Percentiles rank a stretch among this genome's conserved stretches.
These are phyloP conservation scores for Phytophthora idaei DNA, from an alignment of 352 stramenopile species.

Conservation along the genomic window DNA sequence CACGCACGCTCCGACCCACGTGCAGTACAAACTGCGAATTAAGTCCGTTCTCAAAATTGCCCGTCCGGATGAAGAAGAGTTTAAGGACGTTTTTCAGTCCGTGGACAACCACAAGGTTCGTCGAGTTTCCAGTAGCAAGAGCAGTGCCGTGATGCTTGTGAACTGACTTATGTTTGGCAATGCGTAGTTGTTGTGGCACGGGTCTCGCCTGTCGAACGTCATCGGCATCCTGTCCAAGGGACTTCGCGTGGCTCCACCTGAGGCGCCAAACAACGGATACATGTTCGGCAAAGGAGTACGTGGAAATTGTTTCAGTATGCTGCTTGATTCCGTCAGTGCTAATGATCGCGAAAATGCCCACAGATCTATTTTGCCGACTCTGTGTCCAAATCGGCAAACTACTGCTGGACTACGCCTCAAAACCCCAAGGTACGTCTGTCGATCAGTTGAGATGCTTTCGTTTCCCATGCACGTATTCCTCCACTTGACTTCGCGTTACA, in stretches of 20 bases:
- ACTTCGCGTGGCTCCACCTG: conserved; percentile 78
- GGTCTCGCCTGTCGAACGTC: conserved; percentile 79
- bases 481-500: conserved; percentile 10
- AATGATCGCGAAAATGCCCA: conserved; percentile 1
- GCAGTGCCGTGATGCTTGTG: not conserved
- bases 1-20: conserved; percentile 63
- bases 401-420: conserved; percentile 76
- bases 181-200: conserved; percentile 83
- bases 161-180: conserved; percentile 10
- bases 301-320: not conserved
- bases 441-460: not conserved
- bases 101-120: conserved; percentile 65
- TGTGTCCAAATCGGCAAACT: conserved; percentile 82
- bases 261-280: conserved; percentile 81
- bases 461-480: not conserved
- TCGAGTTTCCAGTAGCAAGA: not conserved
- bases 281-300: conserved; percentile 88
- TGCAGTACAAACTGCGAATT: conserved; percentile 69
- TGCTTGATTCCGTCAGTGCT: not conserved
- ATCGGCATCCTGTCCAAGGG: conserved; percentile 82
- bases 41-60: conserved; percentile 61
- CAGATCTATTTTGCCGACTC: conserved; percentile 90
- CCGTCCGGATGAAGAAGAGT: conserved; percentile 52
- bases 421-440: conserved; percentile 45
- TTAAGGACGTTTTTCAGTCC: conserved; percentile 47